A percentile compares a stretch with the other conserved stretches of the same genome.
Evolutionary conservation across 805 yeast genomes (phyloP).

Genomic region (Wickerhamomyces bovis): DNA sequence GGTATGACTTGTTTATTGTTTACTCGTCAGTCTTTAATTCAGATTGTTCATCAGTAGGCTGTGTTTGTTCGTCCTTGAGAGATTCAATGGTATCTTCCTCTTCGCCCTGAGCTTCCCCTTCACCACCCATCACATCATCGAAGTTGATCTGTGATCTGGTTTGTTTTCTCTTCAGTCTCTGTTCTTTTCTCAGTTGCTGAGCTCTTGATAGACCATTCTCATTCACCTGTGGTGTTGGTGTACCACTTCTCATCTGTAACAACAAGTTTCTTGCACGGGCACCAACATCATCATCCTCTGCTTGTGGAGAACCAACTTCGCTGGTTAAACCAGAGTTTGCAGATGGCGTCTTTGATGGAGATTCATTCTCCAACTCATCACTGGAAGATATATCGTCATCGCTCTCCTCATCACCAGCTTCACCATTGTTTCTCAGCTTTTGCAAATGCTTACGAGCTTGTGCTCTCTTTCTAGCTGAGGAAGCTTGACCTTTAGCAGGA

Average conservation of each 20-base stretch:
- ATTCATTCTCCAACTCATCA: constrained; percentile 14
- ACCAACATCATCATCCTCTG: constrained; percentile 39
- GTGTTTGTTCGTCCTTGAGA: background rate
- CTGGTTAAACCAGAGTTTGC: background rate
- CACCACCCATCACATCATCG: background rate
- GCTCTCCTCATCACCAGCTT: constrained; percentile 10
- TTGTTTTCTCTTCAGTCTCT: constrained; percentile 25
- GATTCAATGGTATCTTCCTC: background rate
- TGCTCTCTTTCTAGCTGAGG: constrained; percentile 77
- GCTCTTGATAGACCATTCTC: constrained; percentile 34
- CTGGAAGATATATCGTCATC: constrained; percentile 6
- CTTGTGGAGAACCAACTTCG: constrained; percentile 1
- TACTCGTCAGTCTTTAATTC: background rate
- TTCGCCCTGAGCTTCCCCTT: too few species aligned
- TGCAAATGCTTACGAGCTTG: constrained; percentile 59
- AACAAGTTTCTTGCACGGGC: constrained; percentile 58
- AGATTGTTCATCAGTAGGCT: background rate
- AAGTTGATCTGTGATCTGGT: background rate
- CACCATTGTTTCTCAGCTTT: constrained; percentile 29
- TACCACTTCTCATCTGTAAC: constrained; percentile 45
- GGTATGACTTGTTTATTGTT: background rate
- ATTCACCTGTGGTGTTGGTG: constrained; percentile 16
- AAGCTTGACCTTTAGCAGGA: constrained; percentile 67
- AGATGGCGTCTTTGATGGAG: constrained; percentile 14
- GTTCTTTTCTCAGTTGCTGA: constrained; percentile 37